These are phyloP conservation scores for Musa itinerans DNA, from an alignment of 176 grass and related monocot genomes.

Conservation along the genomic window DNA sequence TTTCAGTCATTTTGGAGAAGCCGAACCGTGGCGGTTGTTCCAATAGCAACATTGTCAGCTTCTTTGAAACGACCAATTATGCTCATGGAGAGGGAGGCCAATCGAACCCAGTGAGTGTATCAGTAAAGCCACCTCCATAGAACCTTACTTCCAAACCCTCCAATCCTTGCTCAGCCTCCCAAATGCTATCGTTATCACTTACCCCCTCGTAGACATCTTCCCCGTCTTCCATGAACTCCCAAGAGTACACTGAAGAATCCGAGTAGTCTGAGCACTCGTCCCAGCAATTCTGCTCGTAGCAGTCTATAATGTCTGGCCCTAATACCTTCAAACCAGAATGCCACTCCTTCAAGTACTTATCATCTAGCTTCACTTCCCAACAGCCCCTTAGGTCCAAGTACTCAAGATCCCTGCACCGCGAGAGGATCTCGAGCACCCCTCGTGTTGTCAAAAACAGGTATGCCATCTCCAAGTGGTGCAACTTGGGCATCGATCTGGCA, in stretches of 20 bases:
- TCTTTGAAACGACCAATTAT: not conserved
- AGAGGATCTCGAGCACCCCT: slow-evolving; percentile 59
- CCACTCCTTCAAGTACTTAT: slow-evolving; percentile 50
- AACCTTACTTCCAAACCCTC: slow-evolving; percentile 78
- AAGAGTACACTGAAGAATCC: slow-evolving; percentile 63
- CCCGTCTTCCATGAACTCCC: slow-evolving; percentile 72
- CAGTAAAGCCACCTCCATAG: slow-evolving; percentile 36
- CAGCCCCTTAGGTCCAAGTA: slow-evolving; percentile 79
- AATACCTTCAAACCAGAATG: slow-evolving; percentile 47
- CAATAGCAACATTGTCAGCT: too few relatives aligned
- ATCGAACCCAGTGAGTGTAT: slow-evolving; percentile 54
- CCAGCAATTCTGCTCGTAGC: slow-evolving; percentile 25
- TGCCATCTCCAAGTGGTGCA: slow-evolving; percentile 67
- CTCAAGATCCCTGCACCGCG: slow-evolving; percentile 59
- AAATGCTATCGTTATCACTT: slow-evolving; percentile 57
- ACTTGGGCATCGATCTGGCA: slow-evolving; percentile 63
- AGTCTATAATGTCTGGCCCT: slow-evolving; percentile 70
- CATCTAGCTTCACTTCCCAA: slow-evolving; percentile 76
- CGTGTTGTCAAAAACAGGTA: slow-evolving; percentile 67
- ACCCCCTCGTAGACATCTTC: too few relatives aligned
- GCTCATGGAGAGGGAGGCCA: slow-evolving; percentile 90
- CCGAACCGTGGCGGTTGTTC: too few relatives aligned
- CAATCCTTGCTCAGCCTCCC: slow-evolving; percentile 59
- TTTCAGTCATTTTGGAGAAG: too few relatives aligned
- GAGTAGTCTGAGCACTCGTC: slow-evolving; percentile 3